Evolutionary conservation across 257 asterid genomes (phyloP), one percentile per base, ranked within the genome.

Genomic region (Paraleonurus japonicus): DNA sequence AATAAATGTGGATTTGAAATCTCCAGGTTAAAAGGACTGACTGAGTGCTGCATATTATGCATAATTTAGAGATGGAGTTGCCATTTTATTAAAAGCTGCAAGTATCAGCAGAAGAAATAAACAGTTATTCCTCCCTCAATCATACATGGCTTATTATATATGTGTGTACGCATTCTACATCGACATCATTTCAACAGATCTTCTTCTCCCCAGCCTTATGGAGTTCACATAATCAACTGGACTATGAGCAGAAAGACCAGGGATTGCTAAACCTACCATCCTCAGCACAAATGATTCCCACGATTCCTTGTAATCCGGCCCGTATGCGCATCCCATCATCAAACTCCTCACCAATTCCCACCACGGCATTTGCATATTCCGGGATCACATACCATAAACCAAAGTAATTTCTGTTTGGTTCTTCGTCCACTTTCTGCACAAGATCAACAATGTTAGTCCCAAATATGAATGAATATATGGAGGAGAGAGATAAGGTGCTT

Each of bases 301-400:
- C 60, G 86, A 30, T 76, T 91, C 99, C 75, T 62, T 78, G 80
- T 91, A 94, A 32, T 73, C 93, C 0, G 85, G 73, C 12, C 99
- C 99, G 0, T 61, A 81, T 2, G 64, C 7, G 68, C 77, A 80
- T 3, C 85, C 82, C 68, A 80, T 70, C 2, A 72, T 4, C 32
- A 89, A 85, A 73, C 98, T 87, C 80, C 99, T 85, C 32, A 81
- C 2, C 70, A 94, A 51, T 78, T 94, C 98, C 99, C 98, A 94
- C 22, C 22, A 47, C 67, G 5, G 97, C 86, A 54, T 86, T 94
- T 57, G 84, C 54, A 70, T 91, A 83, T 65, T 72, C 80, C 0
- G 98, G 98, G 67, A 94, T 73, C 85, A 89, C 20, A 73, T 80
- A 88, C n/a, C 77, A 74, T 26, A 81, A 35, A 27, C 95, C 89